Base-by-base conservation (phyloP, 2,329 filamentous ascomycete species). In the Aspergillus phoenicis region DNA sequence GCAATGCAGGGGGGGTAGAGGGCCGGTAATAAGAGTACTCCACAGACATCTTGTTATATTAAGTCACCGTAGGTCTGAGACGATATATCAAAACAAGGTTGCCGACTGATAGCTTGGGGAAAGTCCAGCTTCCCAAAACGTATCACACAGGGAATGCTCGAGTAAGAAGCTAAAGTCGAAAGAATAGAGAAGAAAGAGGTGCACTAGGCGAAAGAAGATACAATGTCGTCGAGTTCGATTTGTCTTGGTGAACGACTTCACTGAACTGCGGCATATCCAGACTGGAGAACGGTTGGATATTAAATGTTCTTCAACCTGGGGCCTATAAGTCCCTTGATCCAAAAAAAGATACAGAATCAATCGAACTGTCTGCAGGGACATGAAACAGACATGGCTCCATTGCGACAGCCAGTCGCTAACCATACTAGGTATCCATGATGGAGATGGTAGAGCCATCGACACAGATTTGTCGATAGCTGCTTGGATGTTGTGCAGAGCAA, bases 1-100 rank as follows among this genome's bases (percentile, higher is more conserved):
- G 68, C 39, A 71, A 52, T 43, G 71, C 69, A 56, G 80, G 79
- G 62, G 80, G 80, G 52, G 80, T 82, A 28, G 73, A 74, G 54
- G 80, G 80, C 66, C 75, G 75, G 65, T 78, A 80, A 66, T 73
- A 77, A 62, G 77, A 75, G 61, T 76, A 73, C 64, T 76, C 73
- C 60, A 77, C 68, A 67, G 77, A 75, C 78, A 81, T 80, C 65
- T 69, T 78, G 49, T 20, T 41, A 45, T 54, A 7, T 49, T 13
- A 22, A 24, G 47, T 28, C 26, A 51, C 26, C 15, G 47, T 17
- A 17, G 15, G 47, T 17, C 15, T 51, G n/a, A 41, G 43, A 24
- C 24, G 8, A 17, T 45, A 48, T 24, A n/a, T 36, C 55, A 20
- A 22, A 57, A 52, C 41, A 53, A 59, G 47, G 13, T 49, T 30